Conservation (phyloP, 352 stramenopile species). For the Globisporangium middletonii region DNA sequence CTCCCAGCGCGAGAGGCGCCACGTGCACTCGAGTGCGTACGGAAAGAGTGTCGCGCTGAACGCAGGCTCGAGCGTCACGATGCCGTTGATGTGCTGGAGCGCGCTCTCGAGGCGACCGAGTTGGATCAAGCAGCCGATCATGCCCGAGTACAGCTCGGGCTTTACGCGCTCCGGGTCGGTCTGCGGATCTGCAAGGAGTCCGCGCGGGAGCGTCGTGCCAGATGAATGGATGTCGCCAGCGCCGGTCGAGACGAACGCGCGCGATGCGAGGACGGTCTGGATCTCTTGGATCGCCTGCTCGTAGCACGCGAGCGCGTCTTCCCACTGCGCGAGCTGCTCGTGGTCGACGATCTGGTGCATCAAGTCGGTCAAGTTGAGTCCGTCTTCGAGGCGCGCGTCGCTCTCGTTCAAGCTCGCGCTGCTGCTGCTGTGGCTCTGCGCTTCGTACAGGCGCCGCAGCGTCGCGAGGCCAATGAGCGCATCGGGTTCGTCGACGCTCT, state of each 20-base stretch:
- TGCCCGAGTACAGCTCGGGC: conserved; percentile 70
- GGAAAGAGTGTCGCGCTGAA: conserved; percentile 78
- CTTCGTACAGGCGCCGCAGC: conserved; percentile 44
- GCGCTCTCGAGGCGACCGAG: conserved; percentile 78
- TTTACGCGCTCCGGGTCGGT: conserved; percentile 54
- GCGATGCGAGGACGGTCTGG: conserved; percentile 36
- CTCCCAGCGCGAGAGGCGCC: conserved; percentile 82
- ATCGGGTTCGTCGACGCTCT: conserved; percentile 71
- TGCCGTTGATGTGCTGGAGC: conserved; percentile 84
- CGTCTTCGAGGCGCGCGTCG: conserved; percentile 23
- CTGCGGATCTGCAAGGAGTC: conserved; percentile 21
- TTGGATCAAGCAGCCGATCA: conserved; percentile 82
- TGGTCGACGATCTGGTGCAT: conserved; percentile 68
- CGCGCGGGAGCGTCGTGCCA: conserved; percentile 9
- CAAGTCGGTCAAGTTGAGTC: conserved; percentile 52
- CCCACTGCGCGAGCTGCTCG: conserved; percentile 67
- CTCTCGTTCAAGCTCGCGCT: conserved; percentile 20
- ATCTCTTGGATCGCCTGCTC: conserved; percentile 74
- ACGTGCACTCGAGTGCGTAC: conserved; percentile 78
- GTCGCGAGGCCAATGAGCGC: conserved; percentile 52
- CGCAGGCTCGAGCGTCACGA: conserved; percentile 70
- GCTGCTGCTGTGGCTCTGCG: conserved; percentile 24
- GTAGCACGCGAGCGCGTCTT: conserved; percentile 72
- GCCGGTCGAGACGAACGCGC: conserved; percentile 15
- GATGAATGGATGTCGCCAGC: background rate